Percentiles rank a stretch among this genome's conserved stretches.
Conservation (phyloP, 192 early-diverging fungal genomes). For the Coemansia sp. region DNA sequence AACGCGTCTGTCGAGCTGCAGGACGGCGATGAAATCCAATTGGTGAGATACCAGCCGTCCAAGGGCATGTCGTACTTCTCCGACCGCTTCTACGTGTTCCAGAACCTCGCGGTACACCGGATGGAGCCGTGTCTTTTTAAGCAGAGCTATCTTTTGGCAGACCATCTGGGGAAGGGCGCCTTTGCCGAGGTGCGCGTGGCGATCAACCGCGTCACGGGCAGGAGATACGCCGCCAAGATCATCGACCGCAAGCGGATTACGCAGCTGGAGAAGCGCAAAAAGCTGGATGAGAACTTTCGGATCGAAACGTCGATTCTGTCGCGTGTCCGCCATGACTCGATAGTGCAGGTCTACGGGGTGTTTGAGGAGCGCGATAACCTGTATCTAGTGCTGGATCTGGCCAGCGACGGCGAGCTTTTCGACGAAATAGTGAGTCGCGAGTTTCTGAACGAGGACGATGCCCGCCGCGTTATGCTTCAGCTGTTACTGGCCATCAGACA, state of each 20-base stretch:
- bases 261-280: conserved; percentile 36
- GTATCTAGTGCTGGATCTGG: conserved; percentile 57
- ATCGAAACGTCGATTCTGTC: conserved; percentile 51
- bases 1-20: conserved; percentile 55
- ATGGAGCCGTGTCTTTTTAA: conserved; percentile 46
- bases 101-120: conserved; percentile 42
- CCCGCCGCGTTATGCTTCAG: conserved; percentile 74
- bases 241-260: conserved; percentile 60
- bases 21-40: conserved; percentile 63
- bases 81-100: conserved; percentile 49
- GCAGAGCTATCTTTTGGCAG: conserved; percentile 42
- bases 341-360: conserved; percentile 51
- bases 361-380: conserved; percentile 50
- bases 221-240: conserved; percentile 71
- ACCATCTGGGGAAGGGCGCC: conserved; percentile 46
- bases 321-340: conserved; percentile 45
- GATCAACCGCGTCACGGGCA: conserved; percentile 61
- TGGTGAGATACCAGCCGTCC: conserved; percentile 52
- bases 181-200: conserved; percentile 71
- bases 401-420: conserved; percentile 88
- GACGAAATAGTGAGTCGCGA: conserved; percentile 81
- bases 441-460: conserved; percentile 71
- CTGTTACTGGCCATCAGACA: conserved; percentile 73
- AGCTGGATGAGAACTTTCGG: conserved; percentile 48
- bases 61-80: conserved; percentile 47